Evolutionary conservation across 371 early-diverging fungal species (phyloP).

Genomic region (Mortierella sp.): DNA sequence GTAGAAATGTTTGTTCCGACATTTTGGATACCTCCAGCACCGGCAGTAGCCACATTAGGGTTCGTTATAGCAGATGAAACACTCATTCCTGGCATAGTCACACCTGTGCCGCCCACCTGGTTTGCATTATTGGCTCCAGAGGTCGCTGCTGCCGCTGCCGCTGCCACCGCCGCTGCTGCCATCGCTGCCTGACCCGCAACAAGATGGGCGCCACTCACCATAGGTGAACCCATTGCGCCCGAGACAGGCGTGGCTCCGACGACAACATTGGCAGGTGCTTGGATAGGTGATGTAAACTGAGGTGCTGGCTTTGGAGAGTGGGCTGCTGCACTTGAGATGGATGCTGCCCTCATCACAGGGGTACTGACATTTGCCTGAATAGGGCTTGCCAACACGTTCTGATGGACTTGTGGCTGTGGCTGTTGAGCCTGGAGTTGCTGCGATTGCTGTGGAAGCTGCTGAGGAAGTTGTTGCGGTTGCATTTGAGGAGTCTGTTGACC

Average conservation of each 20-base stretch:
- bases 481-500: conserved; percentile 8
- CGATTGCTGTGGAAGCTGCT: conserved; percentile 8
- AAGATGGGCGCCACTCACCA: conserved; percentile 29
- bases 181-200: conserved; percentile 18
- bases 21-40: too few relatives aligned
- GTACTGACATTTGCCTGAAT: conserved; percentile 36
- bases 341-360: conserved; percentile 34
- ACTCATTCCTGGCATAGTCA: conserved; percentile 1
- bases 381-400: conserved; percentile 55
- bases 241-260: conserved; percentile 20
- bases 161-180: conserved; percentile 19
- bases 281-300: conserved; percentile 35
- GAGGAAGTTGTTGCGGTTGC: conserved; percentile 19
- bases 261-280: conserved; percentile 32
- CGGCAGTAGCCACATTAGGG: background rate
- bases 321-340: conserved; percentile 5
- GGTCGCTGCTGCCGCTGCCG: background rate
- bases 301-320: conserved; percentile 39
- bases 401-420: conserved; percentile 30
- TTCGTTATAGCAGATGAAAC: background rate
- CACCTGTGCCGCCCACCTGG: conserved; percentile 5
- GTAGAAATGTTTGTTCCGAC: too few relatives aligned
- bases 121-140: conserved; percentile 11
- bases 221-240: conserved; percentile 26
- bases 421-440: conserved; percentile 36